Conservation (phyloP, 108 stramenopile species). For the Skeletonema menzelii region DNA sequence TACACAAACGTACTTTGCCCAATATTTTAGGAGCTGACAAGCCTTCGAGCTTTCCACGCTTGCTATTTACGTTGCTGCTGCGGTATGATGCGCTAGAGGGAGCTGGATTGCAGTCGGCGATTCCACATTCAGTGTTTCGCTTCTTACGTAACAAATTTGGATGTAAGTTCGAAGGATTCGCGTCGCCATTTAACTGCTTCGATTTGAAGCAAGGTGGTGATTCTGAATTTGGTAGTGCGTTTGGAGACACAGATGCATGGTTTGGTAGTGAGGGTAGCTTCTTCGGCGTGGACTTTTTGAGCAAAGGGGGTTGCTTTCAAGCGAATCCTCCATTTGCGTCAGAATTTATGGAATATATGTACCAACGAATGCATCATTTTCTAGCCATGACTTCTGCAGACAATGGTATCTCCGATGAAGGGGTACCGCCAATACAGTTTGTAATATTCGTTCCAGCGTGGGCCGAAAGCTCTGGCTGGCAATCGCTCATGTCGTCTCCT, state of each 20-base stretch:
- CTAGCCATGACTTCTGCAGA: constrained; percentile 2
- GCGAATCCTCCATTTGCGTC: constrained; percentile 93
- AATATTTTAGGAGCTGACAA: constrained; percentile 11
- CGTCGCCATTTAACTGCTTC: constrained; percentile 89
- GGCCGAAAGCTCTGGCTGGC: constrained; percentile 78
- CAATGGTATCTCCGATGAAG: background rate
- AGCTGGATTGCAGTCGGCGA: constrained; percentile 84
- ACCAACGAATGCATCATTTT: constrained; percentile 53
- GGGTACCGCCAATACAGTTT: constrained; percentile 74
- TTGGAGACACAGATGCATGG: constrained; percentile 72
- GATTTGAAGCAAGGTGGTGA: constrained; percentile 19
- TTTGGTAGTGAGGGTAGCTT: constrained; percentile 84
- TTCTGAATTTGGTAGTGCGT: constrained; percentile 61
- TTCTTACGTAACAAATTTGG: constrained; percentile 63
- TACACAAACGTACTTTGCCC: constrained; percentile 44
- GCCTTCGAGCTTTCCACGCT: constrained; percentile 36
- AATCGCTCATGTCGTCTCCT: constrained; percentile 48
- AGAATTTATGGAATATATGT: constrained; percentile 68
- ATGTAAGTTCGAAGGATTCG: constrained; percentile 86
- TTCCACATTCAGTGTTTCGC: constrained; percentile 76
- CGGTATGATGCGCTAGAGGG: constrained; percentile 84
- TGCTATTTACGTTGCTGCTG: constrained; percentile 63
- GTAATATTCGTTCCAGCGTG: constrained; percentile 90
- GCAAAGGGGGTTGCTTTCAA: constrained; percentile 64
- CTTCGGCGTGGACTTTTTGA: constrained; percentile 63